A percentile compares a stretch with the other conserved stretches of the same genome.
Conservation (phyloP, 257 asterid genomes). For the Orobanche coerulescens region DNA sequence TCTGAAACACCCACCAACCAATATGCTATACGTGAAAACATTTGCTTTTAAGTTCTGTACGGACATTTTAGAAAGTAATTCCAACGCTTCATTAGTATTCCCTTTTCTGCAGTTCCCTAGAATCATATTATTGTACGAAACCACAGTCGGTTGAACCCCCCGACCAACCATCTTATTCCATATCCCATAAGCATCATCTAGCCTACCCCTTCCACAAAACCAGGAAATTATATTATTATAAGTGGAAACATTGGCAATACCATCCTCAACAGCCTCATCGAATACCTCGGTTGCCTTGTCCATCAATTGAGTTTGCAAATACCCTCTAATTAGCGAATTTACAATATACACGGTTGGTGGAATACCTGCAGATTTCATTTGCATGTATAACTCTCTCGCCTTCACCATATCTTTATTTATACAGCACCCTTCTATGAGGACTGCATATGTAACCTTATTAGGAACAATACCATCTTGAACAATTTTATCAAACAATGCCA, state of each 20-base stretch:
- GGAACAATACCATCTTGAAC: conserved; percentile 52
- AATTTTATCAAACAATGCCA: conserved; percentile 49
- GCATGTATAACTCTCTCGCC: conserved; percentile 44
- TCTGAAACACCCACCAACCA: conserved; percentile 62
- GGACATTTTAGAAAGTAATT: conserved; percentile 42
- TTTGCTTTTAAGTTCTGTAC: conserved; percentile 38
- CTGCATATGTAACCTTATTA: conserved; percentile 71
- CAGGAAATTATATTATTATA: conserved; percentile 52
- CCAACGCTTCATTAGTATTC: conserved; percentile 49
- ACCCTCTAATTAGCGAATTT: conserved; percentile 64
- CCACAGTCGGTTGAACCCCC: conserved; percentile 45
- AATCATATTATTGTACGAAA: conserved; percentile 59
- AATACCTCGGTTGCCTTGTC: conserved; percentile 49
- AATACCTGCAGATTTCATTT: conserved; percentile 60
- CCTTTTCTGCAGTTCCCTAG: conserved; percentile 59
- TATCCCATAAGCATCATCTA: conserved; percentile 43
- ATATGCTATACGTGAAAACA: conserved; percentile 56
- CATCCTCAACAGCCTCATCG: conserved; percentile 47
- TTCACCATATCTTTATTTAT: conserved; percentile 41
- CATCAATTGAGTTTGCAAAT: conserved; percentile 30
- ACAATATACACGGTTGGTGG: conserved; percentile 40
- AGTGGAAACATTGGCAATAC: conserved; percentile 54
- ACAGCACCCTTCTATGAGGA: conserved; percentile 75
- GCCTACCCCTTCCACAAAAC: conserved; percentile 41
- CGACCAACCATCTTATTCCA: conserved; percentile 57